Evolutionary conservation across 352 stramenopile genomes (phyloP), one percentile per base, ranked within the genome.

Genomic region (Phytophthora syringae): DNA sequence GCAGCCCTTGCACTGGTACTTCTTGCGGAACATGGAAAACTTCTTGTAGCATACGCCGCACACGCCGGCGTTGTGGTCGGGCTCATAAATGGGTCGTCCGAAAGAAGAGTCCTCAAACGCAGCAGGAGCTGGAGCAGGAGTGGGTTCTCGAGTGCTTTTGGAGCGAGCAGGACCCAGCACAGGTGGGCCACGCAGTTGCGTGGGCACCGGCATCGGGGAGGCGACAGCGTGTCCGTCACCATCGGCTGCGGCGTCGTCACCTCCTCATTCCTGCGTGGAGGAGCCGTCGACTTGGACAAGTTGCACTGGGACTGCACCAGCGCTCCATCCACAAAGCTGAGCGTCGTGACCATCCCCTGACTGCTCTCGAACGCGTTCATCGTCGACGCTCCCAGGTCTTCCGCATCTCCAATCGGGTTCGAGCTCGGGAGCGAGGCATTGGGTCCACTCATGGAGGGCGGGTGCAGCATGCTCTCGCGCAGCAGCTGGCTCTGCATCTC

Each of bases 1-100:
- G 53, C 86, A 95, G n/a, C 72, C 77, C 65, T 91, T 92, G 80
- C 86, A 95, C 64, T 91, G 81, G 72, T 95, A 92, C 64, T 92
- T 91, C 57, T 90, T 93, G 63, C 86, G 86, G 64, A 95, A 95
- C 74, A 95, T 80, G 13, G 71, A 82, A 30, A 95, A 95, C 65
- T 91, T 90, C 67, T 92, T 92, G 79, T 93, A 90, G 72, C 86
- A 95, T 3, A 95, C 83, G 4, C 77, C 81, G 51, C 86, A 95
- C 30, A 89, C 80, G 0, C 73, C 83, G 9, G 72, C 79, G 67
- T 89, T 89, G 64, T 80, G 73, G 12, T 80, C 72, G 21, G 44
- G 64, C 42, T 86, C 76, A 72, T 75, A 82, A 54, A 82, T 64
- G 20, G 72, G 70, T 44, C 68, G 64, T 11, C 60, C 65, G 30